A percentile compares a stretch with the other conserved stretches of the same genome.
Conservation (phyloP, 2,329 filamentous ascomycete species). For the Bisporella sp. region DNA sequence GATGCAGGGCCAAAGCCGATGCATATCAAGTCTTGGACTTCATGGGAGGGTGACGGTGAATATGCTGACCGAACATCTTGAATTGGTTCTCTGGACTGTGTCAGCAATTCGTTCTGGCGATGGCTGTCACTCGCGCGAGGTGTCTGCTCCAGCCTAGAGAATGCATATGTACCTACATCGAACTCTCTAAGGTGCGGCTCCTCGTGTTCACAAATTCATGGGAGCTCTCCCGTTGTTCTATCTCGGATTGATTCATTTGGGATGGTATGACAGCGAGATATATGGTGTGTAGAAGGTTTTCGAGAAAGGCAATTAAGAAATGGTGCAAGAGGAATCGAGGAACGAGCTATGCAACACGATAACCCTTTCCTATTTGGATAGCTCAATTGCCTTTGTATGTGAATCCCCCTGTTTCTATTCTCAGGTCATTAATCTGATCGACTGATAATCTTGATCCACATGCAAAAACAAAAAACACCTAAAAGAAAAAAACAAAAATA, state of each 20-base stretch:
- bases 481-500: no score
- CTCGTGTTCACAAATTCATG: neutral
- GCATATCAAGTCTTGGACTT: constrained; percentile 62
- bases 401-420: no score
- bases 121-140: neutral
- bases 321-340: no score
- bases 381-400: no score
- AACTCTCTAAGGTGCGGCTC: neutral
- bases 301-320: no score
- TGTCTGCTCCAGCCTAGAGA: neutral
- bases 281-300: no score
- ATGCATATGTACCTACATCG: neutral
- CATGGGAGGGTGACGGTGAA: neutral
- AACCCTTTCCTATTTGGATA: no score
- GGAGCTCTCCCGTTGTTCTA: neutral
- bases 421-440: no score
- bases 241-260: neutral
- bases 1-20: constrained; percentile 88
- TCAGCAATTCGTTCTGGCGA: neutral
- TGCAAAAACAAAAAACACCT: no score
- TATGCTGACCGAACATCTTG: neutral
- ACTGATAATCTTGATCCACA: no score
- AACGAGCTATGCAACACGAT: no score
- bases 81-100: neutral
- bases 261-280: neutral